These are phyloP conservation scores for Chondrostereum purpureum DNA, from an alignment of 1,284 basidiomycete genomes.

Conservation along the genomic window DNA sequence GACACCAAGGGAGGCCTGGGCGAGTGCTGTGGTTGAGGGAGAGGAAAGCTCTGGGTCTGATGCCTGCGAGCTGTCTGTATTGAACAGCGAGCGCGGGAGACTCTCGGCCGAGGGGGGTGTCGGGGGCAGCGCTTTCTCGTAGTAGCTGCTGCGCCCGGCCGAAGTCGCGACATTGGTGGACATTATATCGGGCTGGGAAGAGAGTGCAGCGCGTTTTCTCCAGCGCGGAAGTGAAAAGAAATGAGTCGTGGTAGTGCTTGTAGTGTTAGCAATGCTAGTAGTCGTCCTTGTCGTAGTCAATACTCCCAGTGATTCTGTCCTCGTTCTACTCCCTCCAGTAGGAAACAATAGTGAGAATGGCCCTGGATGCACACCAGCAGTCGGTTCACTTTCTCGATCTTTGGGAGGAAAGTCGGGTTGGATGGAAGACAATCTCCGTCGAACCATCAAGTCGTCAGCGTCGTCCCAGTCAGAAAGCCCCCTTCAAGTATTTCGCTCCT, in stretches of 20 bases:
- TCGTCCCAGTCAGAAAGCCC: no score
- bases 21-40: conserved; percentile 40
- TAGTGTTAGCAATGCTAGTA: conserved; percentile 43
- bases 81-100: conserved; percentile 9
- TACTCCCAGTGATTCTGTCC: no score
- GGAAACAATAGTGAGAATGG: no score
- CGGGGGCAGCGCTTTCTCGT: conserved; percentile 65
- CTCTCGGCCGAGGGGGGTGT: conserved; percentile 34
- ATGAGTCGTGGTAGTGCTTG: conserved; percentile 44
- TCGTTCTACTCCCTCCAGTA: no score
- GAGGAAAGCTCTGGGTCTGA: conserved; percentile 11
- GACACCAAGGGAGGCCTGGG: conserved; percentile 52
- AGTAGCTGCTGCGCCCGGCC: conserved; percentile 22
- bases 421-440: neutral
- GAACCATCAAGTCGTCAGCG: neutral
- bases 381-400: no score
- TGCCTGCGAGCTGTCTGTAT: conserved; percentile 6
- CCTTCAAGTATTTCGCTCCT: no score
- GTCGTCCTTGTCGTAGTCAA: conserved; percentile 42
- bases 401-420: no score
- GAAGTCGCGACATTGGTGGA: conserved; percentile 9
- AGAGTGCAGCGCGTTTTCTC: conserved; percentile 42
- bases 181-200: conserved; percentile 4
- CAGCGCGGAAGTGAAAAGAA: conserved; percentile 63
- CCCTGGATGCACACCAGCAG: neutral